These are phyloP conservation scores for Ustanciosporium gigantosporum DNA, from an alignment of 1,284 basidiomycete genomes.

Conservation along the genomic window DNA sequence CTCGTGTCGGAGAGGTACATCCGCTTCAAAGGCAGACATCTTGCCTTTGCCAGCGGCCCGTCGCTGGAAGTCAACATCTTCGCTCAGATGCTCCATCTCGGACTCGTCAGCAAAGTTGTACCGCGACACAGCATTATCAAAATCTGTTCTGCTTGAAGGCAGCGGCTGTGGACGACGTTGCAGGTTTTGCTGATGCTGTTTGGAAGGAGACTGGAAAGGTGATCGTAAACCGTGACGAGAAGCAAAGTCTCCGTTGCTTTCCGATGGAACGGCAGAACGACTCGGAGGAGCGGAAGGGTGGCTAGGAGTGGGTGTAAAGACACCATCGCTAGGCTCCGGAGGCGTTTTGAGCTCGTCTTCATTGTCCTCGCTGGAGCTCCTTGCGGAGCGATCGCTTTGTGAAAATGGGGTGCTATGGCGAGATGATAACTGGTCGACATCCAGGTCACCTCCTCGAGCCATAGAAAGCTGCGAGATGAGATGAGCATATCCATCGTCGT, in stretches of 20 bases:
- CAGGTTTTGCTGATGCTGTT: not conserved
- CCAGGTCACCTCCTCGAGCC: no score
- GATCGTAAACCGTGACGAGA: no score
- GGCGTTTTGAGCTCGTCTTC: slow-evolving; percentile 32
- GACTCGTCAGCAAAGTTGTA: slow-evolving; percentile 10
- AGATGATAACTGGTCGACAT: slow-evolving; percentile 2
- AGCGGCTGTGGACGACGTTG: not conserved
- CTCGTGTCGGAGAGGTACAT: not conserved
- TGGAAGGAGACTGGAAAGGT: not conserved
- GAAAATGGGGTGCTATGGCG: slow-evolving; percentile 9
- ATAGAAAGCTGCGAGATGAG: slow-evolving; percentile 17
- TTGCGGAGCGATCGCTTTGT: slow-evolving; percentile 8
- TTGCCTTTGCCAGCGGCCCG: slow-evolving; percentile 20
- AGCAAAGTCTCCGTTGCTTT: no score
- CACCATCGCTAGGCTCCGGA: slow-evolving; percentile 15
- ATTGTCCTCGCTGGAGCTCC: slow-evolving; percentile 24
- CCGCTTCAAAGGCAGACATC: slow-evolving; percentile 2
- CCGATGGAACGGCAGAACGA: no score
- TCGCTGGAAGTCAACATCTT: slow-evolving; percentile 7
- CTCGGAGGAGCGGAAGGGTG: not conserved
- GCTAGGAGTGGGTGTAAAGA: not conserved
- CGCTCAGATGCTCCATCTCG: slow-evolving; percentile 24
- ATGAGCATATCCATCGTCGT: slow-evolving; percentile 11
- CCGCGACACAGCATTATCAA: not conserved
- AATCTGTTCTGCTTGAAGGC: not conserved